Percentiles rank a stretch among this genome's conserved stretches.
Evolutionary conservation across 768 basidiomycete genomes (phyloP).

Genomic region (Brasilioporus rufonigricans): DNA sequence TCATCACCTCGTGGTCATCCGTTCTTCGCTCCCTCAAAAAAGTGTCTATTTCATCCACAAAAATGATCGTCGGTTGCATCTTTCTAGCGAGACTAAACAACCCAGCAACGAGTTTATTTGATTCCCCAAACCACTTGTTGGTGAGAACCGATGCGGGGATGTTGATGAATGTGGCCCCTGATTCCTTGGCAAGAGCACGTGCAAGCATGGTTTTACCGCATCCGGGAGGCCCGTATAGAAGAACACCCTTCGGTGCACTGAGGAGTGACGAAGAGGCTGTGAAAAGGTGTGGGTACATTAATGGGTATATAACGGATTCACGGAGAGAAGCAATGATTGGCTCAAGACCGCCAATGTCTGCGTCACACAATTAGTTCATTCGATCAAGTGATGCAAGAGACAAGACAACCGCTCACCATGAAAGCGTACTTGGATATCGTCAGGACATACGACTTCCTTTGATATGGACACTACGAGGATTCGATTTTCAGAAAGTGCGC

Average conservation of each 20-base stretch:
- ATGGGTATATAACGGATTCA: slow-evolving; percentile 94
- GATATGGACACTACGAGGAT: slow-evolving; percentile 73
- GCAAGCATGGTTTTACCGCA: slow-evolving; percentile 99
- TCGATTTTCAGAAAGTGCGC: background rate
- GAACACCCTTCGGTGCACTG: slow-evolving; percentile 91
- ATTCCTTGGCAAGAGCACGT: slow-evolving; percentile 96
- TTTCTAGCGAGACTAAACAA: slow-evolving; percentile 93
- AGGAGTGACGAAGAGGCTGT: slow-evolving; percentile 76
- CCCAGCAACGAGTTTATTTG: slow-evolving; percentile 93
- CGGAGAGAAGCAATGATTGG: slow-evolving; percentile 84
- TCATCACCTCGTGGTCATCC: slow-evolving; percentile 95
- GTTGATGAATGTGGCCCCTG: slow-evolving; percentile 95
- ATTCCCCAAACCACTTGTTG: slow-evolving; percentile 85
- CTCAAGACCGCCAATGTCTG: slow-evolving; percentile 93
- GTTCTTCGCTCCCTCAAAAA: slow-evolving; percentile 85
- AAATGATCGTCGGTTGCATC: slow-evolving; percentile 93
- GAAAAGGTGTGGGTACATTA: slow-evolving; percentile 89
- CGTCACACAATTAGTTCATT: background rate
- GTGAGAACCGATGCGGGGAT: slow-evolving; percentile 71
- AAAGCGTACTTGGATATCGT: slow-evolving; percentile 79
- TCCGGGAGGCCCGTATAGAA: slow-evolving; percentile 94
- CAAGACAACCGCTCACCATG: slow-evolving; percentile 45
- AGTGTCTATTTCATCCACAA: slow-evolving; percentile 98
- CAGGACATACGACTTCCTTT: slow-evolving; percentile 89
- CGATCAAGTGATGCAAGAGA: background rate